Conservation (phyloP, 768 basidiomycete species). For the Hypholoma sublateritium region DNA sequence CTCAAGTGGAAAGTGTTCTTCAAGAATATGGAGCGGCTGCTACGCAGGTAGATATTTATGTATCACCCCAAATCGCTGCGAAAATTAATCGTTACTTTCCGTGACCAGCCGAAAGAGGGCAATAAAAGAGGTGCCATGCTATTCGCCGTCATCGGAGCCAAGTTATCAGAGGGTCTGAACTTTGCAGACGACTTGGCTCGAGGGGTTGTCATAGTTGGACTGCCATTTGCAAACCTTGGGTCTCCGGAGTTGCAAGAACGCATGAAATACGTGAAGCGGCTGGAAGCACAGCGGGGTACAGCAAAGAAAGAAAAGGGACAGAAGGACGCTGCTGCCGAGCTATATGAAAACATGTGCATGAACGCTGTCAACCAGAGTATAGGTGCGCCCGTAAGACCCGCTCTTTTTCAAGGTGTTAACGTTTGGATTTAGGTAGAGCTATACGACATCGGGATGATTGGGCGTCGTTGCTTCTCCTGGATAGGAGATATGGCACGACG, state of each 20-base stretch:
- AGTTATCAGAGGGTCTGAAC: slow-evolving; percentile 90
- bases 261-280: slow-evolving; percentile 79
- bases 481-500: slow-evolving; percentile 72
- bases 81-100: neutral
- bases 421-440: slow-evolving; percentile 66
- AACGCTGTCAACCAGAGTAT: slow-evolving; percentile 97
- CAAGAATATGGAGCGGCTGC: slow-evolving; percentile 67
- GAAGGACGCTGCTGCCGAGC: slow-evolving; percentile 73
- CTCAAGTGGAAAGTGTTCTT: slow-evolving; percentile 72
- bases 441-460: slow-evolving; percentile 92
- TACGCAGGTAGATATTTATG: slow-evolving; percentile 14
- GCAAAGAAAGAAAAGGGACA: slow-evolving; percentile 32
- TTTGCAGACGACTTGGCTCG: slow-evolving; percentile 82
- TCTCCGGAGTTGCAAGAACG: slow-evolving; percentile 90
- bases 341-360: slow-evolving; percentile 92
- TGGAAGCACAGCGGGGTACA: slow-evolving; percentile 45
- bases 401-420: neutral
- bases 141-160: slow-evolving; percentile 94
- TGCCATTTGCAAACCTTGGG: slow-evolving; percentile 92
- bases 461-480: slow-evolving; percentile 87
- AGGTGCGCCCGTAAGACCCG: slow-evolving; percentile 42
- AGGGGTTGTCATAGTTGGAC: slow-evolving; percentile 82
- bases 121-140: slow-evolving; percentile 71
- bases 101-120: slow-evolving; percentile 15
- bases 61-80: neutral